Conservation (phyloP, 2,329 filamentous ascomycete genomes). For the Didymella exigua region DNA sequence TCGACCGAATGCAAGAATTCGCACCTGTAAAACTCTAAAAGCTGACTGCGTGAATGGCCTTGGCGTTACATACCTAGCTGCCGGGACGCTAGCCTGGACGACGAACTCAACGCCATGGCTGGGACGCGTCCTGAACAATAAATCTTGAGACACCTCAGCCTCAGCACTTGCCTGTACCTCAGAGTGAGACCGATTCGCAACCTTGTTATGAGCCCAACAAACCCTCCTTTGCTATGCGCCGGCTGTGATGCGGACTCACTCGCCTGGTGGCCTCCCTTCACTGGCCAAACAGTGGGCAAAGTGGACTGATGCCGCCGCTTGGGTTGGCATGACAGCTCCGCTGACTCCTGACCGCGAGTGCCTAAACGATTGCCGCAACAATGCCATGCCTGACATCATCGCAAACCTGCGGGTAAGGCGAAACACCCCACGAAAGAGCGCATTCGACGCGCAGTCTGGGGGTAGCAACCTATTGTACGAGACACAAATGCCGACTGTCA, state of each 20-base stretch:
- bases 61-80: slow-evolving; percentile 7
- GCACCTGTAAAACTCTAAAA: slow-evolving; percentile 9
- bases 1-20: not conserved
- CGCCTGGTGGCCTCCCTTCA: not conserved
- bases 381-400: slow-evolving; percentile 12
- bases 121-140: not conserved
- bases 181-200: slow-evolving; percentile 6
- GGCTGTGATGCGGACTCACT: slow-evolving; percentile 11
- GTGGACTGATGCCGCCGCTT: not conserved
- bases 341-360: not conserved
- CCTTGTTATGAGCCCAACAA: slow-evolving; percentile 4
- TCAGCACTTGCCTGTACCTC: not conserved
- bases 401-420: slow-evolving; percentile 2
- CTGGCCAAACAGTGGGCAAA: not conserved
- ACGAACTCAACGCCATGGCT: slow-evolving; percentile 7
- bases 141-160: slow-evolving; percentile 2
- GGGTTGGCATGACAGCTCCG: slow-evolving; percentile 2
- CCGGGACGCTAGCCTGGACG: slow-evolving; percentile 2
- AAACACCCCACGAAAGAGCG: slow-evolving; percentile 4
- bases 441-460: not conserved
- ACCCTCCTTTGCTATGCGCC: not conserved
- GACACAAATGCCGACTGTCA: slow-evolving; percentile 2
- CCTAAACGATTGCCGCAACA: not conserved
- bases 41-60: slow-evolving; percentile 6
- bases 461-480: not conserved